phyloP scores from a whole-genome alignment of 805 yeast genomes.

The Millerozyma acaciae region DNA sequence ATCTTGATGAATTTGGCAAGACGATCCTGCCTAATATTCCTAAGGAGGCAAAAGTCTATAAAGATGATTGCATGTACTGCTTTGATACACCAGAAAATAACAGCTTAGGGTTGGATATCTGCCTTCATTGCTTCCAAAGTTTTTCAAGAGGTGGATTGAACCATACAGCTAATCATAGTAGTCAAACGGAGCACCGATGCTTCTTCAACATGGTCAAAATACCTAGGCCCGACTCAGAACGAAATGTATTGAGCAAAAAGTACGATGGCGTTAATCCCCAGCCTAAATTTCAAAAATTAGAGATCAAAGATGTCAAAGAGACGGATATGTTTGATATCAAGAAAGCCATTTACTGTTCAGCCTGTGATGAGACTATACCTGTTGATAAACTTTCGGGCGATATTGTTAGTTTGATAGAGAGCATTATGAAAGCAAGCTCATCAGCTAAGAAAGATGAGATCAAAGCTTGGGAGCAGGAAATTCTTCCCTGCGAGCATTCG shows the following conservation, averaged over 20 bases:
- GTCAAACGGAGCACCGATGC: conserved; percentile 47
- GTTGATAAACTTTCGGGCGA: conserved; percentile 18
- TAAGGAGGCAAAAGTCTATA: conserved; percentile 46
- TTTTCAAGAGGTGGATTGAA: conserved; percentile 47
- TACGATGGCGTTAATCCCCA: conserved; percentile 21
- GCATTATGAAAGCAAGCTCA: conserved; percentile 55
- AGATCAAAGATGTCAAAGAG: conserved; percentile 60
- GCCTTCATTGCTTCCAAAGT: conserved; percentile 69
- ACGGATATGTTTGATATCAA: conserved; percentile 54
- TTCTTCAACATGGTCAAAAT: conserved; percentile 58
- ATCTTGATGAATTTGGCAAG: conserved; percentile 6
- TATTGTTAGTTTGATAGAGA: conserved; percentile 32
- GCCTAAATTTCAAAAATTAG: conserved; percentile 59
- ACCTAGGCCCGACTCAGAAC: conserved; percentile 39
- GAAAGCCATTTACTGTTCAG: conserved; percentile 39
- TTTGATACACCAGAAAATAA: conserved; percentile 62
- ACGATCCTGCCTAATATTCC: conserved; percentile 19
- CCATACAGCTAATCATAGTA: conserved; percentile 57
- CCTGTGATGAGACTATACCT: conserved; percentile 21
- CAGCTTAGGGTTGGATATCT: conserved; percentile 63
- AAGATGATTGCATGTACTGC: conserved; percentile 88
- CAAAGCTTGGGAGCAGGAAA: conserved; percentile 89
- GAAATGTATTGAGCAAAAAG: conserved; percentile 11
- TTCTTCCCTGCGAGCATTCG: conserved; percentile 76
- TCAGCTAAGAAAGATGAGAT: conserved; percentile 62